These are phyloP conservation scores for Flaveria bidentis DNA, from an alignment of 129 eudicot species.

Conservation along the genomic window DNA sequence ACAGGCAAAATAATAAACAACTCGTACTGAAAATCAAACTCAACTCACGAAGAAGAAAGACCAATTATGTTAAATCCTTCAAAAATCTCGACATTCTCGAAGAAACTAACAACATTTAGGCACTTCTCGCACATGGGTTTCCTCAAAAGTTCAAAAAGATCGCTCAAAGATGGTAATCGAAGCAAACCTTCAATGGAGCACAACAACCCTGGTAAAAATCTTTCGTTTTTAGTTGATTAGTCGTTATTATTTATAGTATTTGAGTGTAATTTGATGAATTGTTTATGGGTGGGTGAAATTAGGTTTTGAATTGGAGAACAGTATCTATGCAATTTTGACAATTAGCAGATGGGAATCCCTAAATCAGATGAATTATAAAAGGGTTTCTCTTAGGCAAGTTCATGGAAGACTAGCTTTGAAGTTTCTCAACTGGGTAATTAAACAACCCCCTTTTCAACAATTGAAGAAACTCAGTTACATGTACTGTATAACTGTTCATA, in stretches of 20 bases:
- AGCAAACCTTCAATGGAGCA: slow-evolving; percentile 5
- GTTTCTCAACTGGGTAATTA: slow-evolving; percentile 74
- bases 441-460: slow-evolving; percentile 77
- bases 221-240: not conserved
- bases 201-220: slow-evolving; percentile 37
- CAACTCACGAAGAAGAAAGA: not conserved
- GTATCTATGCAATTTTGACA: slow-evolving; percentile 68
- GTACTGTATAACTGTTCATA: slow-evolving; percentile 70
- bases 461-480: slow-evolving; percentile 54
- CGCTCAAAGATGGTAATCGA: slow-evolving; percentile 4
- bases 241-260: not conserved
- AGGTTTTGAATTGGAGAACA: slow-evolving; percentile 60
- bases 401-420: slow-evolving; percentile 84
- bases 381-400: slow-evolving; percentile 72
- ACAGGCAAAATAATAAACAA: no score
- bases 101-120: slow-evolving; percentile 24
- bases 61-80: slow-evolving; percentile 24
- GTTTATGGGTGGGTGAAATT: slow-evolving; percentile 10
- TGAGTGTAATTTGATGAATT: not conserved
- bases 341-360: slow-evolving; percentile 85
- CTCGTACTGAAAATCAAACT: not conserved
- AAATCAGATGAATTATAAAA: slow-evolving; percentile 70
- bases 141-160: slow-evolving; percentile 27
- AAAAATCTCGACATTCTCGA: slow-evolving; percentile 17
- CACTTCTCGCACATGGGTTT: slow-evolving; percentile 35